Evolutionary conservation across 169 alveolate species (phyloP).

Genomic region (Pseudocohnilembus persalinus): DNA sequence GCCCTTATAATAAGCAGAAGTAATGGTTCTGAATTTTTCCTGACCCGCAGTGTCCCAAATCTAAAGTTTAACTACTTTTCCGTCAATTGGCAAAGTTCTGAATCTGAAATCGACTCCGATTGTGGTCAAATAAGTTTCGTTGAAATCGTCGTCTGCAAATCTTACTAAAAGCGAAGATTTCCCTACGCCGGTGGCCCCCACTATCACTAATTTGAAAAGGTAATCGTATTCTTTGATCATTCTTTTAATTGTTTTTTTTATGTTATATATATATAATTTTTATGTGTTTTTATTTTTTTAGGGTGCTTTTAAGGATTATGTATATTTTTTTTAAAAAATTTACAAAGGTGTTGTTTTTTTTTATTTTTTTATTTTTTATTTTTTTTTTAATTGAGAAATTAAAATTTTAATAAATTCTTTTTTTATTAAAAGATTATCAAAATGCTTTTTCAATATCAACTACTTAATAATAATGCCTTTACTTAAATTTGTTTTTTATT

Average conservation of each 20-base stretch:
- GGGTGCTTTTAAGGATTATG: too few species aligned
- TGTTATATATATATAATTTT: not conserved
- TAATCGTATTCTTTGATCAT: slow-evolving; percentile 53
- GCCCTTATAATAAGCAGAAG: slow-evolving; percentile 64
- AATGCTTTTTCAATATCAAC: too few species aligned
- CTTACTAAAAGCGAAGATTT: slow-evolving; percentile 62
- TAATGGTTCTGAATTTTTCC: slow-evolving; percentile 66
- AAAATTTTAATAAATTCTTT: too few species aligned
- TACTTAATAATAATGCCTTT: too few species aligned
- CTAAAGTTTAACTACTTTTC: slow-evolving; percentile 67
- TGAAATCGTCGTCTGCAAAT: slow-evolving; percentile 63
- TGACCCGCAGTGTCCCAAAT: slow-evolving; percentile 84
- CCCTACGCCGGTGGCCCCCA: slow-evolving; percentile 71
- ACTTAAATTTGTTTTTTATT: too few species aligned
- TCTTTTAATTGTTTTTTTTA: slow-evolving; percentile 8
- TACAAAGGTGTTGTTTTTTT: too few species aligned
- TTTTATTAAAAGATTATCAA: too few species aligned
- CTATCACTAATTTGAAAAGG: slow-evolving; percentile 59
- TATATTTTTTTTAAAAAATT: too few species aligned
- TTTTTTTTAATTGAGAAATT: too few species aligned
- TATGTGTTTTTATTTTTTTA: too few species aligned
- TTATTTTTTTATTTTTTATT: too few species aligned
- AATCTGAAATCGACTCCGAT: slow-evolving; percentile 70
- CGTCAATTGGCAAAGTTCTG: slow-evolving; percentile 58
- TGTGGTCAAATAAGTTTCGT: slow-evolving; percentile 59